Evolutionary conservation across 2,329 filamentous ascomycete species (phyloP).

Genomic region (Mycosphaerella arachidis): DNA sequence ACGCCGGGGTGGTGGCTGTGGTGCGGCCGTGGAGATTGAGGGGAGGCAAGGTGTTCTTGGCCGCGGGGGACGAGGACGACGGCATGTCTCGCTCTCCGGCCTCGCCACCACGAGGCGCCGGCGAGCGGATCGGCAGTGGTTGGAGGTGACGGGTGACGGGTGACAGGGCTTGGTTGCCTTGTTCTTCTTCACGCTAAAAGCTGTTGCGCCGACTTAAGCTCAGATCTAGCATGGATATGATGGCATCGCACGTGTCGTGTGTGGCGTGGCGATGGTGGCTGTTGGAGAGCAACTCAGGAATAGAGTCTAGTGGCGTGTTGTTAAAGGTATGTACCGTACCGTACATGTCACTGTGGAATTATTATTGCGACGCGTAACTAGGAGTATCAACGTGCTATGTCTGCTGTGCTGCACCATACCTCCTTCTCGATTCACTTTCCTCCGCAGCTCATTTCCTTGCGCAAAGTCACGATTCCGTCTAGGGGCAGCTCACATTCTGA

Average conservation of each 20-base stretch:
- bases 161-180: not conserved
- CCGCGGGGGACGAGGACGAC: not conserved
- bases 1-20: not conserved
- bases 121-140: not conserved
- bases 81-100: not conserved
- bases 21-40: not conserved
- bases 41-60: conserved; percentile 1
- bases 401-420: not conserved
- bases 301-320: too few relatives aligned
- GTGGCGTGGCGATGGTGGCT: not conserved
- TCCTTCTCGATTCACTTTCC: not conserved
- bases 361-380: not conserved
- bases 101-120: conserved; percentile 1
- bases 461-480: too few relatives aligned
- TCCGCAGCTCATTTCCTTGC: not conserved
- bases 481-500: too few relatives aligned
- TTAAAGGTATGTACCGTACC: not conserved
- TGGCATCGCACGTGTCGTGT: not conserved
- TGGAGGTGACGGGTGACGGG: not conserved
- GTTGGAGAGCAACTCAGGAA: not conserved
- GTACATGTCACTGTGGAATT: too few relatives aligned
- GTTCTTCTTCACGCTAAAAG: not conserved
- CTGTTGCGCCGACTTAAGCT: not conserved
- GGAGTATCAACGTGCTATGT: too few relatives aligned
- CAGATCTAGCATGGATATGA: not conserved